Conservation (phyloP, 805 yeast species). For the Saccharomycopsis javanensis region DNA sequence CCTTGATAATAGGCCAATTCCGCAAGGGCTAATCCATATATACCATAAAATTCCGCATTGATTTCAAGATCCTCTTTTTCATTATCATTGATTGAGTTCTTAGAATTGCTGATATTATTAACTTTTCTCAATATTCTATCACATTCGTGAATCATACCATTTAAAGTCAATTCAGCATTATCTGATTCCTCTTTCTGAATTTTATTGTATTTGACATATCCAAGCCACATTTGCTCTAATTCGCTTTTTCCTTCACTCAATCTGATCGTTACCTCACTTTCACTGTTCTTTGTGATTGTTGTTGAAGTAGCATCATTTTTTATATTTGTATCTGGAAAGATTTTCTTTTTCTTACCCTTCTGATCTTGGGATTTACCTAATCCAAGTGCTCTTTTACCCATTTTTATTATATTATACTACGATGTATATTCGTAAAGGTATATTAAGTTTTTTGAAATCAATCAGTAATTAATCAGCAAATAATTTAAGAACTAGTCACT, state of each 20-base stretch:
- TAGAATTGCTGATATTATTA: slow-evolving; percentile 20
- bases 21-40: slow-evolving; percentile 63
- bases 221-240: slow-evolving; percentile 14
- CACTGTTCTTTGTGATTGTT: slow-evolving; percentile 7
- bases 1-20: slow-evolving; percentile 52
- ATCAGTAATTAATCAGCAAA: too few species aligned
- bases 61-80: slow-evolving; percentile 21
- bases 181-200: slow-evolving; percentile 19
- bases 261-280: slow-evolving; percentile 17
- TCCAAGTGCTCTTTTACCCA: slow-evolving; percentile 62
- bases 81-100: slow-evolving; percentile 21
- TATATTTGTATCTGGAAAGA: neutral
- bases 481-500: too few species aligned
- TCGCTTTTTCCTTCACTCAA: slow-evolving; percentile 19
- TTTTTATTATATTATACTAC: slow-evolving; percentile 19
- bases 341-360: slow-evolving; percentile 32
- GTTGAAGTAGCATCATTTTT: too few species aligned
- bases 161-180: slow-evolving; percentile 48
- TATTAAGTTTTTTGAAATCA: too few species aligned
- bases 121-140: slow-evolving; percentile 56
- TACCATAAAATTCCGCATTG: slow-evolving; percentile 52
- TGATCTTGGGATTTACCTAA: slow-evolving; percentile 48
- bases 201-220: slow-evolving; percentile 23
- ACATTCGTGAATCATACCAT: slow-evolving; percentile 89
- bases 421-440: neutral